phyloP scores from a whole-genome alignment of 352 stramenopile species.

The Phytophthora pini region DNA sequence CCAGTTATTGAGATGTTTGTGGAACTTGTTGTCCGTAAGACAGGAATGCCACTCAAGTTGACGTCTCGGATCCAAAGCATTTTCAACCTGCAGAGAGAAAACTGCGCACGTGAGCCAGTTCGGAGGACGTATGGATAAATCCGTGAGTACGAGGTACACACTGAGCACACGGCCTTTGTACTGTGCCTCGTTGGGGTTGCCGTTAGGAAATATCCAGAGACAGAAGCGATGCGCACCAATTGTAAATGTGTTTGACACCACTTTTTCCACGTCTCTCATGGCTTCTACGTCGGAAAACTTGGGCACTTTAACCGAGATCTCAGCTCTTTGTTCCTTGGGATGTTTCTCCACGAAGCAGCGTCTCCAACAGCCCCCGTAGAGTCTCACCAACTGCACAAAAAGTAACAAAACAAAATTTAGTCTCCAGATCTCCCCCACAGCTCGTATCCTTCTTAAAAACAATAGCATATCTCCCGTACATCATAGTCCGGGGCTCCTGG shows the following conservation, averaged over 20 bases:
- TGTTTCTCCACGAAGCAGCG: conserved; percentile 71
- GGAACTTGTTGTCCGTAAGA: conserved; percentile 85
- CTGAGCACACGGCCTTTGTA: conserved; percentile 74
- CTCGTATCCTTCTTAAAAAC: conserved; percentile 5
- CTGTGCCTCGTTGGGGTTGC: conserved; percentile 81
- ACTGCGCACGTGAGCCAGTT: conserved; percentile 83
- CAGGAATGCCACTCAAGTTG: conserved; percentile 84
- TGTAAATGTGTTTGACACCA: conserved; percentile 77
- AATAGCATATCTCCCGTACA: conserved; percentile 41
- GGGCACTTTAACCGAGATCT: conserved; percentile 62
- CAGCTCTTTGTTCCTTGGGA: conserved; percentile 48
- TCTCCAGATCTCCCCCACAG: conserved; percentile 1
- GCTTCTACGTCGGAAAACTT: conserved; percentile 49
- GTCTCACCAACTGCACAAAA: conserved; percentile 60
- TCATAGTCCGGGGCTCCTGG: conserved; percentile 81
- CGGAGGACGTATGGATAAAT: conserved; percentile 55
- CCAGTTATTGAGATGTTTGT: conserved; percentile 80
- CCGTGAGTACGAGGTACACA: conserved; percentile 83
- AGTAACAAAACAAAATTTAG: conserved; percentile 18
- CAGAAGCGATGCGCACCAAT: conserved; percentile 82
- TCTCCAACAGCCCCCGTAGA: conserved; percentile 80
- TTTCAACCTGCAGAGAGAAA: conserved; percentile 75
- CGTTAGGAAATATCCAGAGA: conserved; percentile 79
- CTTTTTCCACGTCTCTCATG: conserved; percentile 57
- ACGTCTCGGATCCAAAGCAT: conserved; percentile 48